Evolutionary conservation across 345 rosid species (phyloP), one percentile per base, ranked within the genome.

Genomic region (Sapria himalayana): DNA sequence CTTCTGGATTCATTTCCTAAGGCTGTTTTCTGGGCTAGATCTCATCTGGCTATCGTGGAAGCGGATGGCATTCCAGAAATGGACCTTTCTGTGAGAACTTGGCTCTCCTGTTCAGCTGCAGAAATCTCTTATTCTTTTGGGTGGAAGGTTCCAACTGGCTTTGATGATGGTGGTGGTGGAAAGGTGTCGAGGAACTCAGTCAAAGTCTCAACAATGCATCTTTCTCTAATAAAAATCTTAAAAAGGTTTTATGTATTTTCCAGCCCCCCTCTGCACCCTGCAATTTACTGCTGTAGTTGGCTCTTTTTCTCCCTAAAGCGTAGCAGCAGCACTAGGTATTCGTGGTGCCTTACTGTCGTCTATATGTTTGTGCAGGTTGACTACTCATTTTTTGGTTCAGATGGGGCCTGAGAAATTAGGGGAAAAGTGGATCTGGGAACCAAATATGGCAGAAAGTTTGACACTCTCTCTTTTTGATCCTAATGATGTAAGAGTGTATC

Each of bases 351-450:
- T 43, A 11, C 14, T 5, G 39, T 18, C 8, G 18, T 47, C 50
- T 34, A 22, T 39, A 41, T 58, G 29, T 37, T 46, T 60, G 58
- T 62, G 33, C 73, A 89, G 98, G 73, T 74, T 78, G 55, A 64
- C 81, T 50, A 65, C 72, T 31, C 62, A 69, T 65, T 89, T 76
- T 69, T 45, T 76, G 44, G 64, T 74, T 58, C 72, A 66, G 56
- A 56, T 72, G 58, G 82, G 76, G 19, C 72, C 56, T 52, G 66
- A 67, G 31, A 78, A 78, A 45, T 70, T 63, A 51, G 58, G 56
- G 51, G 74, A 72, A 61, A 82, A 76, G 59, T 86, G 94, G 97
- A 63, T 65, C 32, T 86, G 94, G 94, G 91, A 81, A 51, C 93
- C 94, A 42, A 59, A 63, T 52, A 86, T 86, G 94, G 67, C 73